Evolutionary conservation across 73 alveolate species (phyloP).

Genomic region (Blepharisma japonicum): DNA sequence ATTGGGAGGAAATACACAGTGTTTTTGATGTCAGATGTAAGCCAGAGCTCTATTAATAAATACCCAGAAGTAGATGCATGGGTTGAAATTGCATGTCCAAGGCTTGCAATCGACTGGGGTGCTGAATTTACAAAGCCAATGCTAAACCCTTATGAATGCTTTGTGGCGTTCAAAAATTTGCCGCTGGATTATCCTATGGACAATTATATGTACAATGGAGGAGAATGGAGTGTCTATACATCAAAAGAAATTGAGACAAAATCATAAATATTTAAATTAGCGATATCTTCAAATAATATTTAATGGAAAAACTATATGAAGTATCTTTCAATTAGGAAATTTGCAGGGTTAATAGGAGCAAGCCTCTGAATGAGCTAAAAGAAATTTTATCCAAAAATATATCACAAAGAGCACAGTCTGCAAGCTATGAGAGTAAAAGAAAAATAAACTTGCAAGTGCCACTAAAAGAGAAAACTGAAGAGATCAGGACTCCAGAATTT

Average conservation of each 20-base stretch:
- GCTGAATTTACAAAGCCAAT: constrained; percentile 83
- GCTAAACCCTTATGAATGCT: constrained; percentile 94
- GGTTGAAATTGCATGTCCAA: constrained; percentile 64
- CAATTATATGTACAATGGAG: constrained; percentile 91
- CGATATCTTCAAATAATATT: no score
- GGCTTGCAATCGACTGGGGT: constrained; percentile 98
- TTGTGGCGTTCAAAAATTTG: constrained; percentile 70
- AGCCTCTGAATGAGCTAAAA: no score
- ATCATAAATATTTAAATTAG: no score
- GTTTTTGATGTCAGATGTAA: constrained; percentile 36
- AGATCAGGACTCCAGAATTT: no score
- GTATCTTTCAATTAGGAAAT: no score
- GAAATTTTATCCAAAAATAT: no score
- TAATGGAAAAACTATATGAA: no score
- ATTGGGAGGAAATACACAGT: constrained; percentile 63
- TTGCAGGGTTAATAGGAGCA: no score
- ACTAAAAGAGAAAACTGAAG: no score
- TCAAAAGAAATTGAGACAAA: neutral
- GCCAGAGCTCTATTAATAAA: neutral
- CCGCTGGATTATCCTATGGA: constrained; percentile 83
- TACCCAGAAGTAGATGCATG: constrained; percentile 32
- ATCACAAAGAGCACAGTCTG: no score
- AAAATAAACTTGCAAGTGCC: no score
- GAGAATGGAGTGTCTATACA: constrained; percentile 90
- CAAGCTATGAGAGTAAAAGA: no score